phyloP scores from a whole-genome alignment of 73 alveolate genomes.

The Paramecium sonneborni region DNA sequence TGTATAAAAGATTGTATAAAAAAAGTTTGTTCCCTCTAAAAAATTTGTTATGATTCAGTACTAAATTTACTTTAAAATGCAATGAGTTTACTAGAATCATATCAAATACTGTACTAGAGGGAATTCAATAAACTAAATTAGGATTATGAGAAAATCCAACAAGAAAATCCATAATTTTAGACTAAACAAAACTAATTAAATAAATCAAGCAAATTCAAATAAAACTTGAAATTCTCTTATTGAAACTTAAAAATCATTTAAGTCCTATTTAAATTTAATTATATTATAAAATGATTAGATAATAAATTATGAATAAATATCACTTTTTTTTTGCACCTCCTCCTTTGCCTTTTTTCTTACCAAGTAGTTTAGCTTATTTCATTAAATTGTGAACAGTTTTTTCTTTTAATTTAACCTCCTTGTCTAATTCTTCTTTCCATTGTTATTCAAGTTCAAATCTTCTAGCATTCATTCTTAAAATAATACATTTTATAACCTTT shows the following conservation, averaged over 20 bases:
- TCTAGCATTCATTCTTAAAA: slow-evolving; percentile 19
- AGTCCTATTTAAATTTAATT: background rate
- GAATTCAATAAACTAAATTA: background rate
- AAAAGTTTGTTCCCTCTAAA: background rate
- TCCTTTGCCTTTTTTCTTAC: slow-evolving; percentile 30
- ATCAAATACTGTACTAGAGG: background rate
- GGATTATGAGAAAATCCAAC: background rate
- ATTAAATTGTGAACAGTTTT: slow-evolving; percentile 38
- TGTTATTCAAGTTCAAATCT: background rate
- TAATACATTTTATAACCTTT: background rate
- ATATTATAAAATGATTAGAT: background rate
- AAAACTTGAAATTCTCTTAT: slow-evolving; percentile 12
- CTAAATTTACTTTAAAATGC: background rate
- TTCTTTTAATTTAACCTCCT: slow-evolving; percentile 1
- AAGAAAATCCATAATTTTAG: background rate
- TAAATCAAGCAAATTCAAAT: background rate
- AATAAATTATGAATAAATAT: background rate
- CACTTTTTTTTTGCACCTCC: slow-evolving; percentile 47
- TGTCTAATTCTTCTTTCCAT: slow-evolving; percentile 38
- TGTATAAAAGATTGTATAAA: background rate
- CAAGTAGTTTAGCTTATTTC: slow-evolving; percentile 38
- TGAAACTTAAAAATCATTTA: background rate
- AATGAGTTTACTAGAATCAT: background rate
- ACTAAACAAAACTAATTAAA: background rate
- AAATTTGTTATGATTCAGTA: background rate